phyloP scores from a whole-genome alignment of 805 yeast genomes.

The Yamadazyma laniorum region DNA sequence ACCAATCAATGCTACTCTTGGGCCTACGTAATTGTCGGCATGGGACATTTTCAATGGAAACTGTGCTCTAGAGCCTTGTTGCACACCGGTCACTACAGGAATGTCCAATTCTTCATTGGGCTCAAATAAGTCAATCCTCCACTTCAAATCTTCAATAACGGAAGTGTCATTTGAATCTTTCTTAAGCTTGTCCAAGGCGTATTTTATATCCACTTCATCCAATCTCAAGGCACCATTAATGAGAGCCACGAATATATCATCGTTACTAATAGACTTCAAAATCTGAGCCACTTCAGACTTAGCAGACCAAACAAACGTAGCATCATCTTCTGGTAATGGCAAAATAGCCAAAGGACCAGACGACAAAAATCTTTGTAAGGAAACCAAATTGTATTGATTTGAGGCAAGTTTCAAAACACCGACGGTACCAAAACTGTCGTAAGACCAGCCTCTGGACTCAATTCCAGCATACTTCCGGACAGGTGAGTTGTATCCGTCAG shows the following conservation, averaged over 20 bases:
- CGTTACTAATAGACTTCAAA: conserved; percentile 54
- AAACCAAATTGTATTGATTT: conserved; percentile 65
- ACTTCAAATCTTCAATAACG: conserved; percentile 64
- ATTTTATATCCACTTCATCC: conserved; percentile 71
- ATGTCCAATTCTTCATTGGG: conserved; percentile 56
- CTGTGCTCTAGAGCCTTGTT: conserved; percentile 68
- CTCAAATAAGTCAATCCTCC: conserved; percentile 46
- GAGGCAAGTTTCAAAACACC: conserved; percentile 73
- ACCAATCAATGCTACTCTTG: conserved; percentile 89
- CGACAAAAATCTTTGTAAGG: conserved; percentile 90
- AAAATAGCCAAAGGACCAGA: conserved; percentile 92
- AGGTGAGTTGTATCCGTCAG: conserved; percentile 95
- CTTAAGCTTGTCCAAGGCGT: conserved; percentile 48
- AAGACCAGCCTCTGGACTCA: conserved; percentile 89
- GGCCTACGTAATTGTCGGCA: conserved; percentile 83
- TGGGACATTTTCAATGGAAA: conserved; percentile 89
- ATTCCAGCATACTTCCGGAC: conserved; percentile 80
- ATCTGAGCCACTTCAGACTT: conserved; percentile 70
- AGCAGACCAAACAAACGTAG: conserved; percentile 94
- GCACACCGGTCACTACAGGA: conserved; percentile 57
- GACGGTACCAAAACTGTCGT: conserved; percentile 87
- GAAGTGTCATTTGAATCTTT: conserved; percentile 44
- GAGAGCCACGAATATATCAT: conserved; percentile 59
- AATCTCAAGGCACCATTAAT: conserved; percentile 87
- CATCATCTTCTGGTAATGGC: conserved; percentile 82